These are phyloP conservation scores for Danielozyma ontarioensis DNA, from an alignment of 805 yeast genomes.

Conservation along the genomic window DNA sequence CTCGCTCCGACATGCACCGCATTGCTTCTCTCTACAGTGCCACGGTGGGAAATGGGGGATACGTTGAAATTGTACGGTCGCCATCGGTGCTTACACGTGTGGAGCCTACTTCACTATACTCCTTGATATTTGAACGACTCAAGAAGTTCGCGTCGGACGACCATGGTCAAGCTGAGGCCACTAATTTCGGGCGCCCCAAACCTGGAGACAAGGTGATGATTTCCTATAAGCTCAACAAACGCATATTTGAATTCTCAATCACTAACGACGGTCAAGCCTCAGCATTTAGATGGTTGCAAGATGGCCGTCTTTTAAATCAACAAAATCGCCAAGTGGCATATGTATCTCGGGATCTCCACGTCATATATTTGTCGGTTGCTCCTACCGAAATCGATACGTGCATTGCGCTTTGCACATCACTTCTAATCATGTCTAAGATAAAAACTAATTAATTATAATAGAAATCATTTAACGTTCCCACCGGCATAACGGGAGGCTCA, in stretches of 20 bases:
- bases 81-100: slow-evolving; percentile 1
- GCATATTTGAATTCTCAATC: slow-evolving; percentile 1
- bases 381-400: slow-evolving; percentile 5
- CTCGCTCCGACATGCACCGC: not conserved
- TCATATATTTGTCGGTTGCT: not conserved
- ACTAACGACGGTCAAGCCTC: not conserved
- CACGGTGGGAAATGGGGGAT: slow-evolving; percentile 16
- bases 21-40: slow-evolving; percentile 6
- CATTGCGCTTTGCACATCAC: slow-evolving; percentile 4
- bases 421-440: slow-evolving; percentile 1
- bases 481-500: slow-evolving; percentile 26
- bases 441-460: slow-evolving; percentile 9
- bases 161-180: not conserved
- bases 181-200: not conserved
- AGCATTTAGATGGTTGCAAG: not conserved
- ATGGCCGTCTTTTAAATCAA: not conserved
- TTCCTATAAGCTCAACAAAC: slow-evolving; percentile 9
- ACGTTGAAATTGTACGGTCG: slow-evolving; percentile 6
- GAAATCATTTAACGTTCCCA: slow-evolving; percentile 32
- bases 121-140: slow-evolving; percentile 1
- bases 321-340: not conserved
- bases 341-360: not conserved
- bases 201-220: slow-evolving; percentile 5
- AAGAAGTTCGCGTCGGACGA: not conserved
- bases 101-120: slow-evolving; percentile 1